Evolutionary conservation across 208 protist genomes (phyloP), one percentile per base, ranked within the genome.

Genomic region (Leishmania turanica): DNA sequence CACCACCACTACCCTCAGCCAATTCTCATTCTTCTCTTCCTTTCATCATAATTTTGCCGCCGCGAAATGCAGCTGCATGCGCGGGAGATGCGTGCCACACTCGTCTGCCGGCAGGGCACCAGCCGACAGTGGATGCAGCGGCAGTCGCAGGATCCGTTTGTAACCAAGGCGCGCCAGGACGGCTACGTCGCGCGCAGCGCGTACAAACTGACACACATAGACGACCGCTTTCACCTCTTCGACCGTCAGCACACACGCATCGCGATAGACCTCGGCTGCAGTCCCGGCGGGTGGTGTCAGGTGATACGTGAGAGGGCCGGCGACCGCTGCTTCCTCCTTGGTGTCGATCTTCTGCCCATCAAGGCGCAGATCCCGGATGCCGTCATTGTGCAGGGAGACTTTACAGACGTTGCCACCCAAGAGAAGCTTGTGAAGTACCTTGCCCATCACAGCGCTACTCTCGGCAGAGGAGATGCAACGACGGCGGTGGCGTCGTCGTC

Each of bases 251-350:
- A 87, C 40, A 95, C 89, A 45, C 84, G 88, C 58, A 82, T 89
- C 56, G 93, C 91, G 27, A 82, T 97, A 40, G 93, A 97, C 82
- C 88, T 97, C 34, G 93, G 93, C 54, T 95, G 91, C 82, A 97
- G 93, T 69, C 93, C 93, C n/a, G 93, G 93, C 21, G 90, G 93
- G 72, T 97, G 93, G 93, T 92, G 90, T 42, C 93, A 97, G 79
- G 92, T 97, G 45, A 89, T 95, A 24, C 92, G 92, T 58, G 86
- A 97, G 84, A 85, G 90, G 21, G 85, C 88, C 45, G 84, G 87
- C 2, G 89, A 94, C 49, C 27, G 31, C n/a, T 97, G 93, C 84
- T 78, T 85, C 58, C 83, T 97, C n/a, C 88, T 95, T 53, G 93
- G 90, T 15, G 82, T 97, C 8, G 93, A 97, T 79, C 73, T 94